A percentile compares a stretch with the other conserved stretches of the same genome.
phyloP scores from a whole-genome alignment of 2,329 filamentous ascomycete species.

The Neoascochyta sp. region DNA sequence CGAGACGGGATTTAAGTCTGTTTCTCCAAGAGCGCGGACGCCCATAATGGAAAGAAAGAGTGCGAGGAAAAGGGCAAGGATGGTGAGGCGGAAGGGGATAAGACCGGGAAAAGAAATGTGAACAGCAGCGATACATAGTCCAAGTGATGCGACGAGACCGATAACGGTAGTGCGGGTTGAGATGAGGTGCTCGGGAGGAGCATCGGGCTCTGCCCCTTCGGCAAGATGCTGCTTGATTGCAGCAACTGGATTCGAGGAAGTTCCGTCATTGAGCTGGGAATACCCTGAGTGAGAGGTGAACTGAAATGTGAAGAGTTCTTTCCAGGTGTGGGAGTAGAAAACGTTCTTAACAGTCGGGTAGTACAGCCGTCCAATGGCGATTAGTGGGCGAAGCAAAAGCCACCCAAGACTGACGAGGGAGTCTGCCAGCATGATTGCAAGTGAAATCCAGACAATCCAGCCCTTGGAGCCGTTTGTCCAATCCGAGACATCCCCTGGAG shows the following conservation, averaged over 20 bases:
- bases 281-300: constrained; percentile 39
- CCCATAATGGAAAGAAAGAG: constrained; percentile 64
- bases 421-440: constrained; percentile 96
- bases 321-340: constrained; percentile 35
- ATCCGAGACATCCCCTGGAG: constrained; percentile 76
- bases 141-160: constrained; percentile 71
- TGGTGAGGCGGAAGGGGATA: constrained; percentile 75
- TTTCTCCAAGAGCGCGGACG: constrained; percentile 67
- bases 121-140: constrained; percentile 76
- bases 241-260: constrained; percentile 17
- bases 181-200: constrained; percentile 78
- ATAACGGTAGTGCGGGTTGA: constrained; percentile 66
- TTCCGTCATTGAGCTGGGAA: constrained; percentile 31
- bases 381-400: constrained; percentile 63
- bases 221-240: constrained; percentile 32
- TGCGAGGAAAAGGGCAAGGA: constrained; percentile 77
- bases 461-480: constrained; percentile 95
- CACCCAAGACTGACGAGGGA: constrained; percentile 83
- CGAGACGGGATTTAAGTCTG: constrained; percentile 92
- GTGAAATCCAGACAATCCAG: constrained; percentile 96
- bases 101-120: constrained; percentile 78
- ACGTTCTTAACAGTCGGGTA: constrained; percentile 30
- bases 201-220: constrained; percentile 60
- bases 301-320: constrained; percentile 32
- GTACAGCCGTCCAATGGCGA: constrained; percentile 46